Evolutionary conservation across 352 stramenopile species (phyloP), one percentile per base, ranked within the genome.

Genomic region (Pythium vanterpoolii): DNA sequence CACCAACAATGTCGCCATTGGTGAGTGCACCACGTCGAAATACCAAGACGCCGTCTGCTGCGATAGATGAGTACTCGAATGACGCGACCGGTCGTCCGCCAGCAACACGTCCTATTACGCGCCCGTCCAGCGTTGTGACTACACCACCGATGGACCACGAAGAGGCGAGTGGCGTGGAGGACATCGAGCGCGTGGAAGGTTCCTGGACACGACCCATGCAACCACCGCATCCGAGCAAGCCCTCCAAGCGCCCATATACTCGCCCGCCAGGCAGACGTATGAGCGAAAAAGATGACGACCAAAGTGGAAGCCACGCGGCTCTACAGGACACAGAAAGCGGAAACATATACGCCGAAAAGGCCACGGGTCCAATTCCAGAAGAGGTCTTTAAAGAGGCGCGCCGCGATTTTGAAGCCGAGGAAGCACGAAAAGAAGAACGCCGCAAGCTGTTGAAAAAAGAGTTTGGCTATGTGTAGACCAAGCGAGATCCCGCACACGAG

Each of bases 381-480:
- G 13, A 34, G 27, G 36, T 60, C 30, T 33, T 28, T 10, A 13
- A 60, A 5, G 23, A 21, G 21, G 53, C 31, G 19, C 27, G 40
- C 1, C 24, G 43, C 23, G 55, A 56, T 9, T 50, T 62, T 46
- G 55, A 62, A 24, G 43, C 30, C 5, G 19, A 45, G 10, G 40
- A 54, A 11, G 54, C 47, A 23, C 36, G 16, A 4, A 36, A 30
- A 19, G n/a, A 30, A 21, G 18, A 40, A 19, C 39, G 46, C 14
- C 36, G 36, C 24, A 36, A 8, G 1, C 30, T 13, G 33, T 9
- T 62, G 8, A 49, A 55, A 45, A 42, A 54, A 36, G 34, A 49
- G 11, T 62, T 56, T 21, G 55, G 55, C 10, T 49, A 62, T 39
- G 44, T 34, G 34, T 62, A 55, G 23, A 13, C 3, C 3, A 8